phyloP scores from a whole-genome alignment of 768 basidiomycete genomes.

The Tubosaeta sp. region DNA sequence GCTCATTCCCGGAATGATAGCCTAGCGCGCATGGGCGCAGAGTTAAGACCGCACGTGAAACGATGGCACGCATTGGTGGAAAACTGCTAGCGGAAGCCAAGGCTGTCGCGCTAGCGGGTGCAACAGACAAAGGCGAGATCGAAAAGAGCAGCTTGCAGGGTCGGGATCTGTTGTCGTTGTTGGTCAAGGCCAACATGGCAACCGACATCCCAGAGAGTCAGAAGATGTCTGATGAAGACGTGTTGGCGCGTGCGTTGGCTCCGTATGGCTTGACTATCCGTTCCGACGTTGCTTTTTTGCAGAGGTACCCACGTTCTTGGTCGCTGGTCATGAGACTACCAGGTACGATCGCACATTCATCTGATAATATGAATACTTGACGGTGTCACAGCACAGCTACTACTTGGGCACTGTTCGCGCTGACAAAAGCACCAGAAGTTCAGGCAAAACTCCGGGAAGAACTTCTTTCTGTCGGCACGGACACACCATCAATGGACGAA shows the following conservation, averaged over 20 bases:
- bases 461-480: constrained; percentile 43
- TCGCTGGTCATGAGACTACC: background rate
- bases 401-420: background rate
- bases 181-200: constrained; percentile 23
- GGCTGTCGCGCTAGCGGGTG: constrained; percentile 21
- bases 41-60: background rate
- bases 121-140: constrained; percentile 26
- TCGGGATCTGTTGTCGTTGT: constrained; percentile 57
- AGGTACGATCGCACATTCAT: background rate
- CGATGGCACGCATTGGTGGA: background rate
- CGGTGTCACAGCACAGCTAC: background rate
- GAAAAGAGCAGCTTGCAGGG: constrained; percentile 33
- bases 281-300: background rate
- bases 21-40: background rate
- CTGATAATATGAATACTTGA: background rate
- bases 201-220: constrained; percentile 53
- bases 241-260: constrained; percentile 44
- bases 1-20: background rate
- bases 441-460: background rate
- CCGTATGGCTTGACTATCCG: no score
- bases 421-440: background rate
- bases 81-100: background rate
- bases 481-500: constrained; percentile 65
- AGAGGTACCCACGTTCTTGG: constrained; percentile 1
- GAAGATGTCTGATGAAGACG: constrained; percentile 58